Percentiles rank a stretch among this genome's conserved stretches.
Conservation (phyloP, 805 yeast species). For the Saccharomycopsis babjevae region DNA sequence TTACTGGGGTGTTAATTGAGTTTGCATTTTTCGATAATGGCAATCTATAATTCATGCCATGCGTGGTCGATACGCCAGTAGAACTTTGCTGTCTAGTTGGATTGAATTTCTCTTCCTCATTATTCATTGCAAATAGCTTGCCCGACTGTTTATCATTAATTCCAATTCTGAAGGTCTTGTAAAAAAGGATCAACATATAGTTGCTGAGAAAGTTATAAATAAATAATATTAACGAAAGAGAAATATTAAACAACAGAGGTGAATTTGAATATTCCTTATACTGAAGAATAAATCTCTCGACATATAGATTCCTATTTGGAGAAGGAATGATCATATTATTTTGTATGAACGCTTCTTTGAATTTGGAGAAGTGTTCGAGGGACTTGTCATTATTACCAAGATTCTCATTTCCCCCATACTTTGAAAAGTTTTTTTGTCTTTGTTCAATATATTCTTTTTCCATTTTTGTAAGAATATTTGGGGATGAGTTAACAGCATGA, state of each 20-base stretch:
- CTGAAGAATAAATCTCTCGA: conserved; percentile 9
- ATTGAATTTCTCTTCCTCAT: neutral
- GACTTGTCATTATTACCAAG: neutral
- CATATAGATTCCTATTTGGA: conserved; percentile 7
- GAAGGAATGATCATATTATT: neutral
- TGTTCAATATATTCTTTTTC: neutral
- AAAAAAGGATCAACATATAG: conserved; percentile 2
- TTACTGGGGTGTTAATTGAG: neutral
- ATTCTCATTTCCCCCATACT: neutral
- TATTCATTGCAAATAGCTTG: neutral
- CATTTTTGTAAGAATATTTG: neutral
- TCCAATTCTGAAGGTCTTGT: conserved; percentile 1
- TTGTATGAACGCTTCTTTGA: neutral
- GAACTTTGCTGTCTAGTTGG: neutral
- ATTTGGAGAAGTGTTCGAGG: neutral
- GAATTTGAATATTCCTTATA: conserved; percentile 8
- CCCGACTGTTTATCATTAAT: neutral
- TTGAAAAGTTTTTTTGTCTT: neutral
- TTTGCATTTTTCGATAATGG: neutral
- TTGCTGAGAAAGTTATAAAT: conserved; percentile 1
- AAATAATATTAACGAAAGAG: conserved; percentile 3
- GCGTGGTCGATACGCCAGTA: neutral
- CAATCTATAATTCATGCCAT: neutral
- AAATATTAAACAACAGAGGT: conserved; percentile 6
- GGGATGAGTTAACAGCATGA: neutral